Percentiles rank a stretch among this genome's conserved stretches.
Evolutionary conservation across 202 grass and related monocot genomes (phyloP).

Genomic region (Dendrocalamus latiflorus): DNA sequence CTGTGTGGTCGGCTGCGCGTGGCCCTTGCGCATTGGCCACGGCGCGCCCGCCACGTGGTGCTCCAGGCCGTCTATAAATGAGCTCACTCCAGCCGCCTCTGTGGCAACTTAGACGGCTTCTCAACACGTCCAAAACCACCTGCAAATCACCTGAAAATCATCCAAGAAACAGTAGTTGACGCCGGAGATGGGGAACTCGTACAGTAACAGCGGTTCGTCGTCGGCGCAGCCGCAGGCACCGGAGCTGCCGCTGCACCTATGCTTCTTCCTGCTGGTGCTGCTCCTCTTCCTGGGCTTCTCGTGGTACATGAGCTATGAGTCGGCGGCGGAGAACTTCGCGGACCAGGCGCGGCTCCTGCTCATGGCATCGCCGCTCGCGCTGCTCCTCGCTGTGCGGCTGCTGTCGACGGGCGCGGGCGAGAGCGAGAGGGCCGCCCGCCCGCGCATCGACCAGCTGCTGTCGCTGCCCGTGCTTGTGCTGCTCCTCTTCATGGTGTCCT

Average conservation of each 20-base stretch:
- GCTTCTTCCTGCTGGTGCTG: conserved; percentile 67
- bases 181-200: conserved; percentile 38
- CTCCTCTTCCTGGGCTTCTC: conserved; percentile 54
- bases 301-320: conserved; percentile 78
- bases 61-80: neutral
- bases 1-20: conserved; percentile 16
- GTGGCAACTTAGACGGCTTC: neutral
- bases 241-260: conserved; percentile 69
- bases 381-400: conserved; percentile 57
- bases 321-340: conserved; percentile 52
- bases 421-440: neutral
- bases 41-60: neutral
- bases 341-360: conserved; percentile 52
- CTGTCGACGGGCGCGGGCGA: conserved; percentile 25
- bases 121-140: neutral
- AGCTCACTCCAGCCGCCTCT: neutral
- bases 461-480: conserved; percentile 58
- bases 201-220: conserved; percentile 23
- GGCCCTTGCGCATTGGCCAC: neutral
- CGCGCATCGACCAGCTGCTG: conserved; percentile 15
- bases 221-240: conserved; percentile 9
- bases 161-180: neutral
- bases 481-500: conserved; percentile 83
- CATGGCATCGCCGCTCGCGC: conserved; percentile 55
- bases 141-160: neutral